phyloP scores from a whole-genome alignment of 495 filamentous ascomycete species.

The Tuber calosporum region DNA sequence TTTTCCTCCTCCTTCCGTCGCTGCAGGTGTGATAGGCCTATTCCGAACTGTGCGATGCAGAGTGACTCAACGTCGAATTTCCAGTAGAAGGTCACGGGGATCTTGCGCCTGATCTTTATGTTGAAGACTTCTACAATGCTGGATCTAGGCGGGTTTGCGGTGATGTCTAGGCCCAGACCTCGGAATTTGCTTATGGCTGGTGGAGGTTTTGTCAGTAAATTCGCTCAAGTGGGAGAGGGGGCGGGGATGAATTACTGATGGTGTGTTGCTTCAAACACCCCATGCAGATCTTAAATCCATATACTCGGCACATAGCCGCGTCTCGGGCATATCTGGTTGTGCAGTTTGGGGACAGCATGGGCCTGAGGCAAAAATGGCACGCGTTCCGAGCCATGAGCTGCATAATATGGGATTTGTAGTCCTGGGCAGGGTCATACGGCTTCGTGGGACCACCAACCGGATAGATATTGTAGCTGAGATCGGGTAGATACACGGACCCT shows the following conservation, averaged over 20 bases:
- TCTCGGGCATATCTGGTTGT: background rate
- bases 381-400: background rate
- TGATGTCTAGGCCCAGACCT: background rate
- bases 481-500: background rate
- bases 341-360: background rate
- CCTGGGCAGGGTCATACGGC: background rate
- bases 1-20: background rate
- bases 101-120: background rate
- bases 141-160: background rate
- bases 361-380: background rate
- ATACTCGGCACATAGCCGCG: background rate
- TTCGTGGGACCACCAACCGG: background rate
- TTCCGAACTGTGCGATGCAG: background rate
- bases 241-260: background rate
- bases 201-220: background rate
- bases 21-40: background rate
- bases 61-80: background rate
- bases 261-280: background rate
- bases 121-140: background rate
- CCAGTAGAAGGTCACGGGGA: background rate
- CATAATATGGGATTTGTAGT: background rate
- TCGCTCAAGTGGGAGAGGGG: background rate
- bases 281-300: conserved; percentile 1
- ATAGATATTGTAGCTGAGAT: no score
- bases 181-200: background rate